phyloP scores from a whole-genome alignment of 352 stramenopile species.

The Phytophthora melonis region DNA sequence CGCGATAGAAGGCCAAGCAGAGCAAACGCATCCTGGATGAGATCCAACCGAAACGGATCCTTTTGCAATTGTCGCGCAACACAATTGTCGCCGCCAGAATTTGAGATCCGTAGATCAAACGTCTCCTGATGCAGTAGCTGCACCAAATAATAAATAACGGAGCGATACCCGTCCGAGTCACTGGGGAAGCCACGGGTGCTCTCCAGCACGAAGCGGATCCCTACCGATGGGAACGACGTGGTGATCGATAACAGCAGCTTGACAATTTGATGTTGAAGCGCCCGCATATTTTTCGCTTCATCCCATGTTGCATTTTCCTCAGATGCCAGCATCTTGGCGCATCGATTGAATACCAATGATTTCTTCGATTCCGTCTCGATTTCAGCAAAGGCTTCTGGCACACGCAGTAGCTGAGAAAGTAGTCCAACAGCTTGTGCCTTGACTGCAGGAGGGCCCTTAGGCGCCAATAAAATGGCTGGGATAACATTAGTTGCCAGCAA shows the following conservation, averaged over 20 bases:
- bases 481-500: constrained; percentile 61
- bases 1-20: constrained; percentile 65
- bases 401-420: constrained; percentile 50
- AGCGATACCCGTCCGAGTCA: constrained; percentile 63
- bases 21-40: constrained; percentile 69
- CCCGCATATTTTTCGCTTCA: constrained; percentile 36
- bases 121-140: constrained; percentile 74
- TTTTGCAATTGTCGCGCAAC: constrained; percentile 32
- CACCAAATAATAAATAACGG: constrained; percentile 68
- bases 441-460: constrained; percentile 39
- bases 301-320: constrained; percentile 15
- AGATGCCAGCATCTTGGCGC: constrained; percentile 62
- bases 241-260: constrained; percentile 66
- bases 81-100: constrained; percentile 28
- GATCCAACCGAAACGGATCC: constrained; percentile 38
- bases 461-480: constrained; percentile 55
- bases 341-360: constrained; percentile 78
- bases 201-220: constrained; percentile 76
- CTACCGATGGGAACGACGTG: constrained; percentile 63
- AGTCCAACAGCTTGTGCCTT: constrained; percentile 56
- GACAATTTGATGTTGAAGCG: constrained; percentile 67
- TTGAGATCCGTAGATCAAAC: constrained; percentile 54
- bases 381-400: constrained; percentile 53
- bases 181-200: constrained; percentile 60
- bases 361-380: constrained; percentile 55